Percentiles rank a stretch among this genome's conserved stretches.
Evolutionary conservation across 2,329 filamentous ascomycete genomes (phyloP).

Genomic region (Alternaria brassicicola): DNA sequence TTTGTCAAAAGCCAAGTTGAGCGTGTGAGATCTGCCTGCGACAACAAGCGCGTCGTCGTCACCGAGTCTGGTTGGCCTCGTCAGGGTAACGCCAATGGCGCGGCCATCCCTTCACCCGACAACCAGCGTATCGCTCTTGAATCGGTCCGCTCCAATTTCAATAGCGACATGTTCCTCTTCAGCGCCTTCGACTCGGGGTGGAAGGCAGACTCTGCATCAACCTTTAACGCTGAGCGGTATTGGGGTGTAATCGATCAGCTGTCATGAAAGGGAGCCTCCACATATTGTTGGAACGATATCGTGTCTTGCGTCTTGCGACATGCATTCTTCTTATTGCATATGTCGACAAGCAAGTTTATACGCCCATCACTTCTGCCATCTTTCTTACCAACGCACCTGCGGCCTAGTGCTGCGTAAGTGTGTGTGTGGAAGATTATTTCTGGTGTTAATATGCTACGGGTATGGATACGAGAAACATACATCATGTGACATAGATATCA

Average conservation of each 20-base stretch:
- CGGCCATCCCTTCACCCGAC: slow-evolving; percentile 69
- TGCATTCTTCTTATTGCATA: slow-evolving; percentile 1
- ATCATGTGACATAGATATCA: slow-evolving; percentile 39
- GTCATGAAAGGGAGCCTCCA: background rate
- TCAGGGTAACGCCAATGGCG: slow-evolving; percentile 67
- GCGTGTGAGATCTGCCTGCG: slow-evolving; percentile 55
- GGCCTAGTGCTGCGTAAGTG: slow-evolving; percentile 21
- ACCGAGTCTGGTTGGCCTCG: slow-evolving; percentile 88
- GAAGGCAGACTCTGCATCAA: slow-evolving; percentile 69
- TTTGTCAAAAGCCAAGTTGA: slow-evolving; percentile 67
- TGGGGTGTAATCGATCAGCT: slow-evolving; percentile 63
- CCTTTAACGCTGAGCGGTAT: slow-evolving; percentile 75
- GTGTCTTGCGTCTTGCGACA: slow-evolving; percentile 1
- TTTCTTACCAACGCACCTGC: slow-evolving; percentile 20
- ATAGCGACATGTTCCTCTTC: slow-evolving; percentile 70
- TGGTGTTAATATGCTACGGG: slow-evolving; percentile 25
- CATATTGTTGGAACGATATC: background rate
- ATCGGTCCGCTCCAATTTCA: slow-evolving; percentile 68
- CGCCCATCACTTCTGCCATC: slow-evolving; percentile 19
- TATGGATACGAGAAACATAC: slow-evolving; percentile 19
- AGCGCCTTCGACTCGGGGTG: slow-evolving; percentile 80
- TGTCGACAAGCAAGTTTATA: slow-evolving; percentile 14
- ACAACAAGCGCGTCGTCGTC: slow-evolving; percentile 69
- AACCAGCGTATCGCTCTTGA: slow-evolving; percentile 71
- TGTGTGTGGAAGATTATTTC: slow-evolving; percentile 30